A percentile compares a stretch with the other conserved stretches of the same genome.
These are phyloP conservation scores for Prunus mongolica DNA, from an alignment of 306 rosid genomes.

Conservation along the genomic window DNA sequence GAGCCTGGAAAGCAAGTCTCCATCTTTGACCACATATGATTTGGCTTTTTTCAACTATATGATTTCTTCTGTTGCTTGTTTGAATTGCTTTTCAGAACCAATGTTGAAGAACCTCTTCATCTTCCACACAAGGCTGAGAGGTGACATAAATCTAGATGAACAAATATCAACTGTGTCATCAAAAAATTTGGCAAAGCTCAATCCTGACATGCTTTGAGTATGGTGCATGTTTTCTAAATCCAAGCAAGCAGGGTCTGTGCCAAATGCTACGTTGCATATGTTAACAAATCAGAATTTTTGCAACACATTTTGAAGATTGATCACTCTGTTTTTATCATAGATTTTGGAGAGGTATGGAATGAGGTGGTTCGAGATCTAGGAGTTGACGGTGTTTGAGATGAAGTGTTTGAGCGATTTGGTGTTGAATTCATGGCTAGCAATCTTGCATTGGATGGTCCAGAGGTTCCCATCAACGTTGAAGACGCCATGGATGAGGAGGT, in stretches of 20 bases:
- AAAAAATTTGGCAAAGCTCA: conserved; percentile 19
- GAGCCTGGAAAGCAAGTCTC: conserved; percentile 19
- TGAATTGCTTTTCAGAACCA: conserved; percentile 21
- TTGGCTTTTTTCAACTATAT: conserved; percentile 5
- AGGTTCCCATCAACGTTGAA: conserved; percentile 11
- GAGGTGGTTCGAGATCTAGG: conserved; percentile 9
- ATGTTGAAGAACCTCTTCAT: conserved; percentile 4
- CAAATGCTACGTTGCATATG: conserved; percentile 11
- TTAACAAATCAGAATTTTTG: conserved; percentile 9
- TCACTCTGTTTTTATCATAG: neutral
- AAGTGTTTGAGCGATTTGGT: conserved; percentile 28
- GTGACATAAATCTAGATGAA: conserved; percentile 4
- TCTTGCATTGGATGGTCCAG: conserved; percentile 31
- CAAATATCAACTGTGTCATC: conserved; percentile 11
- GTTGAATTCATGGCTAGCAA: conserved; percentile 31
- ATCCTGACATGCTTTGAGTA: neutral
- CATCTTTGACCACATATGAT: neutral
- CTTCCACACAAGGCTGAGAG: conserved; percentile 16
- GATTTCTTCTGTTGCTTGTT: conserved; percentile 11
- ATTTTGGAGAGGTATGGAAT: conserved; percentile 7
- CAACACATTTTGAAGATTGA: conserved; percentile 21
- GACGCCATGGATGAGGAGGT: conserved; percentile 25
- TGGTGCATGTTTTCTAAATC: neutral
- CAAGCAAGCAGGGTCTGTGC: conserved; percentile 19
- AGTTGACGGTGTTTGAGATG: conserved; percentile 15